A percentile compares a stretch with the other conserved stretches of the same genome.
phyloP scores from a whole-genome alignment of 192 early-diverging fungal genomes.

The Piromyces finnis region DNA sequence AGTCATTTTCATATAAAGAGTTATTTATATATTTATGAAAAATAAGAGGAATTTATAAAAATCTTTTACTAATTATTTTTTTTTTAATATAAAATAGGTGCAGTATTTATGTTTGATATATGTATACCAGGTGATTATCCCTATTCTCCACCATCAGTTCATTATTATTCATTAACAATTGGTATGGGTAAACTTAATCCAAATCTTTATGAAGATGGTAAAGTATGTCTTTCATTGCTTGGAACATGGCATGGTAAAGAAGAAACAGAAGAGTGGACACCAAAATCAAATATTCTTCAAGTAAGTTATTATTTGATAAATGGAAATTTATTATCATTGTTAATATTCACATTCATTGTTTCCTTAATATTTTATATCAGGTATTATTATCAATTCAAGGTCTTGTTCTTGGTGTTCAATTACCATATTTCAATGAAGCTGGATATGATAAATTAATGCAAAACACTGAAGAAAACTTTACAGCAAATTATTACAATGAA shows the following conservation, averaged over 20 bases:
- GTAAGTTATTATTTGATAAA: background rate
- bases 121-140: slow-evolving; percentile 25
- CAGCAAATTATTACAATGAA: slow-evolving; percentile 32
- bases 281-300: slow-evolving; percentile 24
- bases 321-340: no score
- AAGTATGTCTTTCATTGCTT: slow-evolving; percentile 35
- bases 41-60: no score
- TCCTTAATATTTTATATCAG: no score
- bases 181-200: slow-evolving; percentile 37
- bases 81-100: background rate
- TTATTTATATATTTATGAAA: background rate
- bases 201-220: slow-evolving; percentile 39
- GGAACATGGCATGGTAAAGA: slow-evolving; percentile 36
- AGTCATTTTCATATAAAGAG: no score
- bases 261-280: slow-evolving; percentile 25
- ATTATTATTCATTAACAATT: slow-evolving; percentile 32
- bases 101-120: slow-evolving; percentile 40
- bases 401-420: slow-evolving; percentile 20
- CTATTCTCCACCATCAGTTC: slow-evolving; percentile 21
- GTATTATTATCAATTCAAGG: slow-evolving; percentile 34
- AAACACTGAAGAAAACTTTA: slow-evolving; percentile 19
- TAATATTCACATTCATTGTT: no score
- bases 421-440: slow-evolving; percentile 40
- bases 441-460: slow-evolving; percentile 35
- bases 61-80: background rate